These are phyloP conservation scores for Aspergillus carbonarius DNA, from an alignment of 2,329 filamentous ascomycete species.

Conservation along the genomic window DNA sequence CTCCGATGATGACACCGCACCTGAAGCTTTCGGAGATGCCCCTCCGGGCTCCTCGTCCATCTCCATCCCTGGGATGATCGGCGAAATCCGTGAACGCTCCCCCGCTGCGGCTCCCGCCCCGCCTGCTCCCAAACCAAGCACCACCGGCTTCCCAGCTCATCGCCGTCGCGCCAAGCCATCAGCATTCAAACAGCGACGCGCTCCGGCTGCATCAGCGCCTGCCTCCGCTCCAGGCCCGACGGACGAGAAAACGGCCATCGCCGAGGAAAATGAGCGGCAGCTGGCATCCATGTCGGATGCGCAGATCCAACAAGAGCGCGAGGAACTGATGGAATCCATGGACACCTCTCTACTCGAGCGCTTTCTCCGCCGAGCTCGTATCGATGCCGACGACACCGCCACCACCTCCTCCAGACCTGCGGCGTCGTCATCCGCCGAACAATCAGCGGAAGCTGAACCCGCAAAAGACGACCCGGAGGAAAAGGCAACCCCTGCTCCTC, in stretches of 20 bases:
- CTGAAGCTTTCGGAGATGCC: conserved; percentile 14
- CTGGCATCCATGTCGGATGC: conserved; percentile 75
- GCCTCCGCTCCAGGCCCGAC: conserved; percentile 3
- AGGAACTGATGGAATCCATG: conserved; percentile 76
- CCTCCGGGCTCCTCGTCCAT: conserved; percentile 16
- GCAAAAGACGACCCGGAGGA: not conserved
- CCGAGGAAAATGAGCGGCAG: conserved; percentile 74
- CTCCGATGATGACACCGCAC: conserved; percentile 47
- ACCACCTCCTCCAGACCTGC: not conserved
- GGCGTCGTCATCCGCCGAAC: conserved; percentile 1
- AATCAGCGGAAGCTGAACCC: not conserved
- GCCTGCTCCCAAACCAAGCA: conserved; percentile 58
- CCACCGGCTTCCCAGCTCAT: conserved; percentile 83
- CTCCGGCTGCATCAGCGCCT: conserved; percentile 6
- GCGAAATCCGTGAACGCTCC: conserved; percentile 77
- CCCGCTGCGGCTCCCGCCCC: conserved; percentile 44
- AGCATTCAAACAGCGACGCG: conserved; percentile 70
- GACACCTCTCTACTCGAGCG: conserved; percentile 74
- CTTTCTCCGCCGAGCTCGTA: conserved; percentile 71
- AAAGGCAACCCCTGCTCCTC: conserved; percentile 1
- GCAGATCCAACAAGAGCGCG: conserved; percentile 77
- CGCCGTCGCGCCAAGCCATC: conserved; percentile 73
- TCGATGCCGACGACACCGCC: conserved; percentile 58
- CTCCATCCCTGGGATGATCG: conserved; percentile 52
- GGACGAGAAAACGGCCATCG: conserved; percentile 70